Conservation (phyloP, 2,329 filamentous ascomycete species). For the Albophoma yamanashiensis region DNA sequence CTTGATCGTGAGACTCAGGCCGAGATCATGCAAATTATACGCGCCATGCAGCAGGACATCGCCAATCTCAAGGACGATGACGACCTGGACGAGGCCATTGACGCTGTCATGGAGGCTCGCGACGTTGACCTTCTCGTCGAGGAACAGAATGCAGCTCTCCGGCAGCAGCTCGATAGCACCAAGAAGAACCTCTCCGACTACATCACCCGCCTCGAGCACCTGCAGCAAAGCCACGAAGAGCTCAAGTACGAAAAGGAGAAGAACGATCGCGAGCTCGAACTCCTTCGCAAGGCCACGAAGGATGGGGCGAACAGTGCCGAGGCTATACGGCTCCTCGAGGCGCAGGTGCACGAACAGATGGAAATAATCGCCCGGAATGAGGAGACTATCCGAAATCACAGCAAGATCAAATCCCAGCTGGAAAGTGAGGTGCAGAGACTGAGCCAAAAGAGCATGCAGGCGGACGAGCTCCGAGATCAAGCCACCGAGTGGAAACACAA, state of each 20-base stretch:
- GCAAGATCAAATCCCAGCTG: constrained; percentile 36
- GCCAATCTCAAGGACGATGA: constrained; percentile 24
- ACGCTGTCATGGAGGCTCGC: constrained; percentile 30
- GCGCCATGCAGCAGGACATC: constrained; percentile 28
- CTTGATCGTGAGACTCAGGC: constrained; percentile 32
- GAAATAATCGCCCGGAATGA: constrained; percentile 56
- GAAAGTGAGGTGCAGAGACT: constrained; percentile 42
- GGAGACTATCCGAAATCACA: constrained; percentile 36
- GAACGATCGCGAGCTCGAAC: constrained; percentile 41
- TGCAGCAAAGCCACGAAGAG: constrained; percentile 54
- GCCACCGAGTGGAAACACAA: constrained; percentile 48
- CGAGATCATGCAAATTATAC: constrained; percentile 34
- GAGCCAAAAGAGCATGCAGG: constrained; percentile 33
- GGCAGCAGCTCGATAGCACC: constrained; percentile 39
- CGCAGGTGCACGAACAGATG: constrained; percentile 54
- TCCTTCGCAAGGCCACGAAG: constrained; percentile 36
- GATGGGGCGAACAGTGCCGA: constrained; percentile 41
- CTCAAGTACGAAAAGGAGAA: constrained; percentile 52
- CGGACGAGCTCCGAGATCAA: constrained; percentile 45
- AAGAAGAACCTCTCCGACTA: constrained; percentile 49
- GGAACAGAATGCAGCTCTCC: constrained; percentile 40
- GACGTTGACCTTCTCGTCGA: constrained; percentile 48
- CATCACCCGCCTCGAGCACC: constrained; percentile 46
- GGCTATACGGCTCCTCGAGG: constrained; percentile 42
- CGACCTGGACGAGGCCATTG: constrained; percentile 26